Evolutionary conservation across 176 grass and related monocot species (phyloP).

Genomic region (Cocos nucifera): DNA sequence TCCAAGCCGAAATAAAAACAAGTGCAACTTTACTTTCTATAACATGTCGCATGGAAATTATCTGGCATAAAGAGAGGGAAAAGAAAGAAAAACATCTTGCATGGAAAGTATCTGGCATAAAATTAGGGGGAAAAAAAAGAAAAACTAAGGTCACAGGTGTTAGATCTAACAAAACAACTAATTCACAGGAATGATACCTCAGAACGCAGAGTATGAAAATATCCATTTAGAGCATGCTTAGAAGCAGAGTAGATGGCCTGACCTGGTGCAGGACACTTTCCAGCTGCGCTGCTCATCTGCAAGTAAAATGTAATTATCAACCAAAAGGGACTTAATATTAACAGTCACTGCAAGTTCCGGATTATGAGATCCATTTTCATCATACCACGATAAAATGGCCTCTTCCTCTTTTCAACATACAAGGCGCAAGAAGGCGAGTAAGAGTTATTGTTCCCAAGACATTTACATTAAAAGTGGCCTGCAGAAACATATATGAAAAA

Average conservation of each 20-base stretch:
- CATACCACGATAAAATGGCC: slow-evolving; percentile 97
- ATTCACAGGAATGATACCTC: slow-evolving; percentile 37
- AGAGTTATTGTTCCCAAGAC: slow-evolving; percentile 73
- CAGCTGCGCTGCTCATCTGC: slow-evolving; percentile 97
- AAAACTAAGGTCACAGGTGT: background rate
- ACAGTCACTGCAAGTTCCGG: background rate
- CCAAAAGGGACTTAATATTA: background rate
- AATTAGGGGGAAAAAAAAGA: background rate
- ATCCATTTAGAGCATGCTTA: slow-evolving; percentile 97
- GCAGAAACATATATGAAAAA: slow-evolving; percentile 2
- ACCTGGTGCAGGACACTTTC: slow-evolving; percentile 81
- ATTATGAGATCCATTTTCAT: background rate
- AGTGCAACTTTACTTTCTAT: background rate
- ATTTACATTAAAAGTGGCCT: slow-evolving; percentile 75
- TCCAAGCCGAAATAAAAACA: too few species aligned
- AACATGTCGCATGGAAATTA: too few species aligned
- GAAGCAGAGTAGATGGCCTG: slow-evolving; percentile 82
- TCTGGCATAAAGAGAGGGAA: background rate
- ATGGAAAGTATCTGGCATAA: too few species aligned
- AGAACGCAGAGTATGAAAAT: slow-evolving; percentile 71
- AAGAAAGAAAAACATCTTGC: background rate
- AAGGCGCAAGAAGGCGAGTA: slow-evolving; percentile 71
- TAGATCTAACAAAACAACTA: background rate
- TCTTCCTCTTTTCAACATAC: slow-evolving; percentile 87
- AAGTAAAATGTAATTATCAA: slow-evolving; percentile 23